Evolutionary conservation across 768 basidiomycete species (phyloP), one percentile per base, ranked within the genome.

Genomic region (Lactarius akahatsu): DNA sequence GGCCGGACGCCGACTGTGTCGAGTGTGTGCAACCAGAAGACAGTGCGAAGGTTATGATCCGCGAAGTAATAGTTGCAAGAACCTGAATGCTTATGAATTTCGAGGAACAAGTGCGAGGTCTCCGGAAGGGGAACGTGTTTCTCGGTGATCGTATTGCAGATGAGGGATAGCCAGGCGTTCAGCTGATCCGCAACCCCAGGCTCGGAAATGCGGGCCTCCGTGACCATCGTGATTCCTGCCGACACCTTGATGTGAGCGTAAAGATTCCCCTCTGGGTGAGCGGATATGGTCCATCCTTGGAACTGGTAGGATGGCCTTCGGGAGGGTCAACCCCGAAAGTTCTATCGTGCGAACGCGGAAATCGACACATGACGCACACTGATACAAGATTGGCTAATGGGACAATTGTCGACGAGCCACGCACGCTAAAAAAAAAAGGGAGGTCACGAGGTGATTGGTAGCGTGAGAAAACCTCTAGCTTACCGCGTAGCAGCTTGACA

Each of bases 61-160:
- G 26, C 50, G 15, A 52, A 52, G 50, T 52, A 52, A 52, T 26
- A 52, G 50, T 52, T 52, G 13, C 50, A 52, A 26, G 50, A 52
- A 2, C 26, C 50, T 26, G 50, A 52, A 52, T 28, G 23, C 23
- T 5, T 15, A 15, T 16, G 23, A 52, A 52, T 57, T 18, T 30
- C 16, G 47, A 57, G 55, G 55, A 57, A 57, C 18, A 57, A 23
- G 13, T 57, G 30, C 13, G 56, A 32, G 9, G 56, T 23, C 10
- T 57, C 56, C 3, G 16, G 30, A 20, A 57, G 18, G 18, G n/a
- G 30, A 57, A 57, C n/a, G 18, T n/a, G 18, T 10, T 57, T 57
- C 56, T 57, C 56, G 2, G 16, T 26, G 50, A 28, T 6, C 26
- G 4, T 23, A 52, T 52, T 52, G 26, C 26, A 52, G 26, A 52